Evolutionary conservation across 768 basidiomycete species (phyloP), one percentile per base, ranked within the genome.

Genomic region (Agrocybe pediades): DNA sequence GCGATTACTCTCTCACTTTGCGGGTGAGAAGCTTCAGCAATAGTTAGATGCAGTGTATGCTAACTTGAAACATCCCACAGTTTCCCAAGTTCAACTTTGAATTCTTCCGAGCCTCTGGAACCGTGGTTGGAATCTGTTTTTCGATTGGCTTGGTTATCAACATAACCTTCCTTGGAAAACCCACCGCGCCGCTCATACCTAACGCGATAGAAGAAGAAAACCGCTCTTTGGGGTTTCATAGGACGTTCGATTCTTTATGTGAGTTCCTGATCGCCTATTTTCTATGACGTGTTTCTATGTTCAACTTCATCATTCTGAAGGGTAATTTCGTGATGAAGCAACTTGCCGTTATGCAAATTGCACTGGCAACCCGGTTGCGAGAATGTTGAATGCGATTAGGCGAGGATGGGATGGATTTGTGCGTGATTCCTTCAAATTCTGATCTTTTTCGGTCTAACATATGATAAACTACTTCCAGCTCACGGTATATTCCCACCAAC

Each of bases 181-280:
- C n/a, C n/a, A n/a, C n/a, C n/a, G n/a, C n/a, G n/a, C 3, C 33
- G 3, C 4, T 11, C 13, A 36, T 62, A n/a, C 30, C 30, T 26
- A 71, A 71, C 46, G 62, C 68, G 15, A 64, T 74, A 5, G 63
- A 67, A 30, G 72, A n/a, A n/a, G n/a, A n/a, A 30, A 71, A 72
- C 40, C 71, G 71, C 44, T 74, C 69, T 53, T 58, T 75, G 74
- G 74, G n/a, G 65, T 74, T 29, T 74, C 71, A 3, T 75, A 62
- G 51, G 73, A 75, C 71, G 2, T 71, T 73, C 45, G 66, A 73
- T 49, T 72, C 72, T n/a, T 62, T 73, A 16, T 74, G 72, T 75
- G 39, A 16, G 70, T 63, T 7, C 25, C 30, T 16, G 8, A 9
- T 16, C 42, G 47, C 27, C 46, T 36, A 19, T 15, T 24, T 23